Base-by-base conservation (phyloP, 345 rosid species). In the Eucalyptus viminalis region DNA sequence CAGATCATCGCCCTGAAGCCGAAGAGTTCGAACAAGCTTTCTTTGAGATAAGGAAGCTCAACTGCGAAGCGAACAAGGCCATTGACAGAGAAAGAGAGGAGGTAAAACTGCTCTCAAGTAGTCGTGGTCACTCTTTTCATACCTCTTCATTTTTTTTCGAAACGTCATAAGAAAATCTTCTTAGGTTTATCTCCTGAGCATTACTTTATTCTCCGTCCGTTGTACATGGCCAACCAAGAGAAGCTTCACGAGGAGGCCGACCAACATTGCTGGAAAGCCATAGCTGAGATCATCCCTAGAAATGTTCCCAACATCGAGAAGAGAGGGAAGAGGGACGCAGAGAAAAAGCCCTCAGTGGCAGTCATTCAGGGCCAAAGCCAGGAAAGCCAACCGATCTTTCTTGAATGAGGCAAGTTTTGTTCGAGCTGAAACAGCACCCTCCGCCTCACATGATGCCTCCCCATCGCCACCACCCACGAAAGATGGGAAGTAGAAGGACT, bases 221-320 rank as follows among this genome's bases (percentile, higher is more conserved):
- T 97, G 25, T 91, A 94, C 91, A 91, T 95, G 94, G 95, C 93
- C 86, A 96, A 95, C 93, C 99, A 96, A 93, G 99, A 97, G 93
- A 96, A 95, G 93, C 97, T 98, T 92, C 98, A 95, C 91, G 95
- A 96, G 91, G 99, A 97, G 91, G 99, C 95, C n/a, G 95, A 96
- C 91, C 83, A 92, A 89, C 98, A 97, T 90, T 98, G 94, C 93
- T 97, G 98, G 98, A 98, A 96, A 92, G 98, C 99, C 60, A 97
- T 98, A 45, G 96, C 98, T 1, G 99, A 98, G 93, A 90, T 97
- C 44, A 95, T 97, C 91, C 99, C 99, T 19, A 94, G 96, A 14
- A 99, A 98, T 92, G 97, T 96, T 83, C 93, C 99, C 10, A 96
- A 95, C 87, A 95, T 98, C n/a, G 98, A 97, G 93, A 97, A 92